Base-by-base conservation (phyloP, 768 basidiomycete genomes). In the Trametopsis cervina region DNA sequence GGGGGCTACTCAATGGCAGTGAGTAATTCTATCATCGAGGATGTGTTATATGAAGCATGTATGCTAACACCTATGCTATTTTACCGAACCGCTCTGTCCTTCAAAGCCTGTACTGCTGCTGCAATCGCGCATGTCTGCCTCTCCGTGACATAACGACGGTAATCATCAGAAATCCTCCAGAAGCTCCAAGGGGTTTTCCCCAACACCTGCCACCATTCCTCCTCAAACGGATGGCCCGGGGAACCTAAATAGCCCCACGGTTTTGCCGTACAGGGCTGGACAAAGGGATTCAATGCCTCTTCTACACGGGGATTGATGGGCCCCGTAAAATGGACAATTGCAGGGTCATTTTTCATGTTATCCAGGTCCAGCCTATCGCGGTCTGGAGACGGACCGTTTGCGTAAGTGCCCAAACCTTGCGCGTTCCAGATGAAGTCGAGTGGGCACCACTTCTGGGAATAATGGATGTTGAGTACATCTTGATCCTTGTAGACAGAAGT, bases 271-370 rank as follows among this genome's bases (percentile, higher is more conserved):
- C 63, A 74, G 3, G 76, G 78, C 53, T 74, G 77, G n/a, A 76
- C 67, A 46, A 66, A 73, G 1, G 72, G 71, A 56, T 77, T 77
- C 52, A 79, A 56, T 10, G 78, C 69, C 4, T 66, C 62, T 5
- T 61, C 67, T 51, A 78, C 39, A 4, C 57, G 52, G 0, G 78
- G 77, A 58, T 78, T 65, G 23, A 77, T 64, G 1, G 78, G 73
- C 1, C 80, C 78, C 2, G 78, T 78, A 61, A 81, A 81, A 55
- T 79, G 80, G 11, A 80, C 74, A 50, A 81, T 70, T 9, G 53
- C 54, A 0, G 75, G 71, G 33, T 74, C 60, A 18, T 15, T 13
- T 15, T 59, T 50, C 69, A 74, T 69, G 24, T 62, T 63, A 5
- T 54, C 54, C 29, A 74, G 51, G 25, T 59, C 50, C 17, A 73